These are phyloP conservation scores for Canavalia gladiata DNA, from an alignment of 306 rosid genomes.

Conservation along the genomic window DNA sequence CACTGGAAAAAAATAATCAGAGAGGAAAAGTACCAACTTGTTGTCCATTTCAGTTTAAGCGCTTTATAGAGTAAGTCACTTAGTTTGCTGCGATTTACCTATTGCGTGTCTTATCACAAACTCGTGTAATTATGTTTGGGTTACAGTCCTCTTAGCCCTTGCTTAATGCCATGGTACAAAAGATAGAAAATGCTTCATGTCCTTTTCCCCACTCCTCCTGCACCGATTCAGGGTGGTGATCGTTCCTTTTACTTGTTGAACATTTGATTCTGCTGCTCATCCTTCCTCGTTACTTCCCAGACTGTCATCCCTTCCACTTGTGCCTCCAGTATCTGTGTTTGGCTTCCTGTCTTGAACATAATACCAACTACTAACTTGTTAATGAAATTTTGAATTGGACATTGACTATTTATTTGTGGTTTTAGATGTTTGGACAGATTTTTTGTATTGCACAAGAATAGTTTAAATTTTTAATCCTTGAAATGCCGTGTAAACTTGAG, in stretches of 20 bases:
- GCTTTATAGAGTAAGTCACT: not conserved
- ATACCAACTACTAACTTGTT: not conserved
- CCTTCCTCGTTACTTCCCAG: not conserved
- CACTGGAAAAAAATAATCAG: not conserved
- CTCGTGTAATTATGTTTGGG: not conserved
- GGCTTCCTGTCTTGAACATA: not conserved
- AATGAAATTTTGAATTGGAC: not conserved
- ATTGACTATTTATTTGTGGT: not conserved
- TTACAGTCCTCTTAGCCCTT: not conserved
- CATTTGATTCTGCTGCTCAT: not conserved
- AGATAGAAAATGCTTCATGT: not conserved
- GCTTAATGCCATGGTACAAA: conserved; percentile 1
- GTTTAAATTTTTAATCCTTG: too few relatives aligned
- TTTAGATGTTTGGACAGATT: too few relatives aligned
- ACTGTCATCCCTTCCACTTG: too few relatives aligned
- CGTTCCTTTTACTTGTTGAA: not conserved
- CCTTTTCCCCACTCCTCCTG: not conserved
- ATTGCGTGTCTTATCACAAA: conserved; percentile 3
- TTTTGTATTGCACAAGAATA: too few relatives aligned
- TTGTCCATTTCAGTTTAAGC: not conserved
- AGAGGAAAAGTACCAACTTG: not conserved
- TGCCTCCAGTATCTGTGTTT: not conserved
- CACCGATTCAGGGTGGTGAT: not conserved
- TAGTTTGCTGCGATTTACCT: not conserved
- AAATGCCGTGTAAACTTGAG: too few relatives aligned